Base-by-base conservation (phyloP, 257 asterid genomes). In the Jacaranda mimosifolia region DNA sequence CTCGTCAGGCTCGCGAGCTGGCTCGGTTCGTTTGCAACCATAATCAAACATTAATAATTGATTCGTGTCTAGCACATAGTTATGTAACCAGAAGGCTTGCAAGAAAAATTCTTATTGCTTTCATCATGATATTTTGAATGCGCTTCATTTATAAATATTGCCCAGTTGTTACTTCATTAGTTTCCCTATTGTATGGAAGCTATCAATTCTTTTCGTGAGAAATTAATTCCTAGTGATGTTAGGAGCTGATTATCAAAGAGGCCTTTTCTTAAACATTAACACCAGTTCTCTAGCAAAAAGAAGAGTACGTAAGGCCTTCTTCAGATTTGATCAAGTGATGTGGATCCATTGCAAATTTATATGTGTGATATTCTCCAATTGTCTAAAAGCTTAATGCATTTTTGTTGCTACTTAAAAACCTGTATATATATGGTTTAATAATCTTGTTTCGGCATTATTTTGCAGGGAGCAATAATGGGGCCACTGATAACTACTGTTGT, bases 381-480 rank as follows among this genome's bases (percentile, higher is more conserved):
- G 32, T 26, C 32, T 26, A 26, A 26, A 26, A 26, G 32, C 32
- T 26, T 26, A 26, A 26, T 26, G 32, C 32, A 1, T 26, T 26
- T 26, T 26, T 26, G 1, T 26, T 26, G 2, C 32, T 26, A 26
- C 32, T 26, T 26, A 26, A 26, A 26, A 18, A 13, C 56, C 52
- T 48, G 7, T 21, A 55, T 49, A 18, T 21, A 12, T 26, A 6
- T 43, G 45, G 48, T 49, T 55, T 10, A 21, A 63, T 13, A 36
- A 53, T 75, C 51, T 71, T 52, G 48, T 11, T 67, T 18, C 26
- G 3, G 65, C 17, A 52, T 60, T 17, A 18, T 63, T 57, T 10
- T 83, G 92, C 94, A 94, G 98, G 97, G 98, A 78, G 98, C 98
- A 5, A 91, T 93, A 79, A 91, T 93, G 97, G 98, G 98, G 68